Percentiles rank a stretch among this genome's conserved stretches.
These are phyloP conservation scores for Stygiomarasmius scandens DNA, from an alignment of 1,284 basidiomycete genomes.

Conservation along the genomic window DNA sequence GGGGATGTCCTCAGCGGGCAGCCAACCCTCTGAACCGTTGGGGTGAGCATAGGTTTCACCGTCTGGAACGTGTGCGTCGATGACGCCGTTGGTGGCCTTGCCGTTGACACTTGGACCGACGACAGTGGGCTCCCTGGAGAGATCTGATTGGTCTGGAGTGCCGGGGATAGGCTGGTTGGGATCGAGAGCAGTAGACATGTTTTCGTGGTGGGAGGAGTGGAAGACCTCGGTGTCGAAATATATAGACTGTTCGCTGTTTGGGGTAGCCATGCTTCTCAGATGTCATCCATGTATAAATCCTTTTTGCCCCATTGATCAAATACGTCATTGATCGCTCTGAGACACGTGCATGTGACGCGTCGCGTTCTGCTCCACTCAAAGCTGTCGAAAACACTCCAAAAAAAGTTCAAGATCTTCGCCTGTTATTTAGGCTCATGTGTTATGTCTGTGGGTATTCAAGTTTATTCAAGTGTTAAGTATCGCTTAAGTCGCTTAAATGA, in stretches of 20 bases:
- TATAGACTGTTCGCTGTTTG: not conserved
- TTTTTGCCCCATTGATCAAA: not conserved
- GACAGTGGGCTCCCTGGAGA: constrained; percentile 13
- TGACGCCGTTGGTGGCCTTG: not conserved
- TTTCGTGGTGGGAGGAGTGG: not conserved
- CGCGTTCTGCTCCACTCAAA: too few species aligned
- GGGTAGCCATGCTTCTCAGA: not conserved
- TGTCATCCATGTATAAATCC: not conserved
- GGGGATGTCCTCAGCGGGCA: constrained; percentile 17
- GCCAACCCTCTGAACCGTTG: constrained; percentile 37
- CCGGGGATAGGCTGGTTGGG: constrained; percentile 10
- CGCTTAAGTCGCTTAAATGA: too few species aligned
- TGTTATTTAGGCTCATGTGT: too few species aligned
- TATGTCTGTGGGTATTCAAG: too few species aligned
- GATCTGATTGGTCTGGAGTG: not conserved
- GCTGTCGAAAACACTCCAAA: too few species aligned
- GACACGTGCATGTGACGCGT: too few species aligned
- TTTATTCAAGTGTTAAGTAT: too few species aligned
- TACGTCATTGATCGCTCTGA: too few species aligned
- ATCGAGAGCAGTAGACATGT: constrained; percentile 17
- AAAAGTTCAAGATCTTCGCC: too few species aligned
- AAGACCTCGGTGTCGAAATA: not conserved
- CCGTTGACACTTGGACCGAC: not conserved
- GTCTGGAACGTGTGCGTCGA: not conserved
- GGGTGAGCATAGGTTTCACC: constrained; percentile 21